These are phyloP conservation scores for Hortiboletus flavorubellus DNA, from an alignment of 768 basidiomycete genomes.

Conservation along the genomic window DNA sequence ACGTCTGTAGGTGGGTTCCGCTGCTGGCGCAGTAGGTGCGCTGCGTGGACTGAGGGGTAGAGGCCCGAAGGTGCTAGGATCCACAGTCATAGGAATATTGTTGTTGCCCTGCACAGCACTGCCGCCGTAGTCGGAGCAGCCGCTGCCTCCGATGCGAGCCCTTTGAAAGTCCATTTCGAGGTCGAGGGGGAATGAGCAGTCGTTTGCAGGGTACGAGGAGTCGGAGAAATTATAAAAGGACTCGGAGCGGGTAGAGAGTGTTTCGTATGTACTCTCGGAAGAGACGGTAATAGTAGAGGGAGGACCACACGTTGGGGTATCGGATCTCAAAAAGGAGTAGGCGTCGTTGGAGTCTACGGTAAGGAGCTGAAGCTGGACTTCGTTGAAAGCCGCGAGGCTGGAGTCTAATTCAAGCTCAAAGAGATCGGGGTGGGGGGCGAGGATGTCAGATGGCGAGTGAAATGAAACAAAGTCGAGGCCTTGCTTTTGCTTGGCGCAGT, in stretches of 20 bases:
- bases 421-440: slow-evolving; percentile 75
- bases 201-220: slow-evolving; percentile 46
- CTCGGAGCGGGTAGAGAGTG: slow-evolving; percentile 64
- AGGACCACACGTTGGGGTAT: slow-evolving; percentile 64
- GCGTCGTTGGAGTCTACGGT: slow-evolving; percentile 63
- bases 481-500: slow-evolving; percentile 39
- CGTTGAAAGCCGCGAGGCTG: slow-evolving; percentile 64
- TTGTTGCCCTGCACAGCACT: slow-evolving; percentile 37
- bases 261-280: slow-evolving; percentile 73
- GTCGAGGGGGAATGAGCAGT: slow-evolving; percentile 60
- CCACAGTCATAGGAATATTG: slow-evolving; percentile 40
- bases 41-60: slow-evolving; percentile 57
- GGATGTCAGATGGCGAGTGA: slow-evolving; percentile 64
- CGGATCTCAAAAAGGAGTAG: slow-evolving; percentile 61
- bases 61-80: slow-evolving; percentile 57
- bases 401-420: slow-evolving; percentile 82
- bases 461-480: slow-evolving; percentile 67
- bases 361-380: slow-evolving; percentile 57
- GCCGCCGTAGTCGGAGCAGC: slow-evolving; percentile 51
- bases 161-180: slow-evolving; percentile 72
- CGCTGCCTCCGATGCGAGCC: slow-evolving; percentile 49
- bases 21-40: slow-evolving; percentile 37
- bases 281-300: slow-evolving; percentile 78
- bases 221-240: slow-evolving; percentile 64
- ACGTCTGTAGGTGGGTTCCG: slow-evolving; percentile 36